Evolutionary conservation across 2,329 filamentous ascomycete species (phyloP).

Genomic region (Pestalotiopsis sp.): DNA sequence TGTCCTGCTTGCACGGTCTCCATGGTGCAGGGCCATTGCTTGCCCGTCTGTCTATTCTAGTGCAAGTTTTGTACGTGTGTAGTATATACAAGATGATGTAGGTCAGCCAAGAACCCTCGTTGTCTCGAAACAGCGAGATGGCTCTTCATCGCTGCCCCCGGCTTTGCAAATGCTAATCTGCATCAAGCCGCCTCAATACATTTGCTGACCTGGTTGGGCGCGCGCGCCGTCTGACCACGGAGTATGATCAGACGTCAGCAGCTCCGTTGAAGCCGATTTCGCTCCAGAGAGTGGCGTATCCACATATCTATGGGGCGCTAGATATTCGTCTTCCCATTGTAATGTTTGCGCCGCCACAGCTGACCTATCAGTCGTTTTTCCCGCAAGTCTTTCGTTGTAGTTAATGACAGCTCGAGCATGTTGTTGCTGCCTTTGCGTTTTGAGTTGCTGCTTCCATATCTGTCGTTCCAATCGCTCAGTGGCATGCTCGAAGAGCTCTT

Average conservation of each 20-base stretch:
- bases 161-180: neutral
- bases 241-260: neutral
- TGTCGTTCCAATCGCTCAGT: neutral
- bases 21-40: neutral
- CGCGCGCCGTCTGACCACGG: neutral
- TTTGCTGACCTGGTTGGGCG: neutral
- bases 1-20: neutral
- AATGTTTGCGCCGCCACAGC: neutral
- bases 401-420: neutral
- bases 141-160: neutral
- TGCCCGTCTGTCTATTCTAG: neutral
- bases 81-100: neutral
- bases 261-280: constrained; percentile 1
- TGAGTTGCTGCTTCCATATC: neutral
- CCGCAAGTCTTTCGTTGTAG: neutral
- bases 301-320: neutral
- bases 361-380: neutral
- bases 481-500: neutral
- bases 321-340: neutral
- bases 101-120: neutral
- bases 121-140: neutral
- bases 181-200: neutral
- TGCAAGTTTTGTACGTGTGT: neutral
- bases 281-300: neutral
- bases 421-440: neutral